These are phyloP conservation scores for Sporopachydermia lactativora DNA, from an alignment of 805 yeast genomes.

Conservation along the genomic window DNA sequence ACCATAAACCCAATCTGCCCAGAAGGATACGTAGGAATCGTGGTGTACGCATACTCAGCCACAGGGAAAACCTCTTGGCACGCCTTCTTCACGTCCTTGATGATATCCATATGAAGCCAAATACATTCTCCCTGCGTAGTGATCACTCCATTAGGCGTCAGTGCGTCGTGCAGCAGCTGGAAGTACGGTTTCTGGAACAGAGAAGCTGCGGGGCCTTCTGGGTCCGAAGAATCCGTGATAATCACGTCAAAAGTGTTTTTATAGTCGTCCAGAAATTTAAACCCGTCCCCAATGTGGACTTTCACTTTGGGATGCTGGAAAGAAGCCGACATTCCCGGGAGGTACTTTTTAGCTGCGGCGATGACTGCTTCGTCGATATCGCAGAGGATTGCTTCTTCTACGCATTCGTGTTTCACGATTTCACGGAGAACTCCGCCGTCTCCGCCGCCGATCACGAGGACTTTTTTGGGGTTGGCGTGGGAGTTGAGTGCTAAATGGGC, in stretches of 20 bases:
- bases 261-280: slow-evolving; percentile 45
- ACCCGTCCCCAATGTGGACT: slow-evolving; percentile 70
- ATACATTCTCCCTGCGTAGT: slow-evolving; percentile 86
- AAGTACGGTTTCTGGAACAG: slow-evolving; percentile 73
- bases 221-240: slow-evolving; percentile 87
- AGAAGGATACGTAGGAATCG: slow-evolving; percentile 79
- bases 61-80: slow-evolving; percentile 80
- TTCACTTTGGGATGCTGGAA: slow-evolving; percentile 52
- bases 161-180: slow-evolving; percentile 46
- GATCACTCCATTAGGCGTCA: slow-evolving; percentile 50
- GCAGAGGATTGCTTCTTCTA: slow-evolving; percentile 58
- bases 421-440: slow-evolving; percentile 93
- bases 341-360: slow-evolving; percentile 49
- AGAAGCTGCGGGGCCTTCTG: slow-evolving; percentile 91
- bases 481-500: slow-evolving; percentile 70
- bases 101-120: slow-evolving; percentile 82
- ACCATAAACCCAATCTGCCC: slow-evolving; percentile 77
- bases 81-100: slow-evolving; percentile 67
- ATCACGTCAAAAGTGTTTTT: slow-evolving; percentile 58
- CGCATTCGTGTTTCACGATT: slow-evolving; percentile 55
- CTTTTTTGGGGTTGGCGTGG: slow-evolving; percentile 61
- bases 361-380: slow-evolving; percentile 84
- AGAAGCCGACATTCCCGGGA: slow-evolving; percentile 63
- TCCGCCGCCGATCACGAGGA: slow-evolving; percentile 88
- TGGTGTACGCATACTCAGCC: slow-evolving; percentile 68